Evolutionary conservation across 2,329 filamentous ascomycete genomes (phyloP).

Genomic region (Ascochyta lentis): DNA sequence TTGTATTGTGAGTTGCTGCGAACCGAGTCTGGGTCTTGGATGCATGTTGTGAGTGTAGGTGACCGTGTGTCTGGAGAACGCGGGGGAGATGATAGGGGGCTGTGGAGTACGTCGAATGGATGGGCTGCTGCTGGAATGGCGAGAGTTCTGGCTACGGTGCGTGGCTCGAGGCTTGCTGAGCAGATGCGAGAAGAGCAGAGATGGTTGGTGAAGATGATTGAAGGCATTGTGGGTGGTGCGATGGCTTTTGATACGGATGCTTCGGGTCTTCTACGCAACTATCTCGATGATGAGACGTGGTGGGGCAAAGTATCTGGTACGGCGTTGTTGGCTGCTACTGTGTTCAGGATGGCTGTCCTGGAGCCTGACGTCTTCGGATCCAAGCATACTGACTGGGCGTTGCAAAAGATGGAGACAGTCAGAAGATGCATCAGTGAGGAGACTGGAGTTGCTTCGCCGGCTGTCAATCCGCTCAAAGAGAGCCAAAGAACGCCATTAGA

Average conservation of each 20-base stretch:
- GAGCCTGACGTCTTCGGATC: slow-evolving; percentile 47
- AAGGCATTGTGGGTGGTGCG: slow-evolving; percentile 48
- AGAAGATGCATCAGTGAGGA: slow-evolving; percentile 43
- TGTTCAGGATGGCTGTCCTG: slow-evolving; percentile 55
- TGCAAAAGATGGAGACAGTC: slow-evolving; percentile 50
- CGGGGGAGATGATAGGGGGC: slow-evolving; percentile 40
- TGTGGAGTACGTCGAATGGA: slow-evolving; percentile 59
- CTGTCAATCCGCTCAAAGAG: slow-evolving; percentile 53
- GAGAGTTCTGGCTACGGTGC: slow-evolving; percentile 55
- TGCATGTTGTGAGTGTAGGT: slow-evolving; percentile 53
- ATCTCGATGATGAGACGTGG: slow-evolving; percentile 54
- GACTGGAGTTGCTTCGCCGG: slow-evolving; percentile 50
- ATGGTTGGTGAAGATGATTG: slow-evolving; percentile 43
- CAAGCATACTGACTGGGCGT: slow-evolving; percentile 53
- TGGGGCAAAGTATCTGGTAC: slow-evolving; percentile 59
- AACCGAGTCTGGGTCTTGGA: slow-evolving; percentile 48
- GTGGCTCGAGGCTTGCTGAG: slow-evolving; percentile 34
- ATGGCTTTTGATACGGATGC: slow-evolving; percentile 44
- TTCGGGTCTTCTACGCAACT: slow-evolving; percentile 55
- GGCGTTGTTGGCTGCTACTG: slow-evolving; percentile 53
- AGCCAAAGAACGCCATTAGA: slow-evolving; percentile 35
- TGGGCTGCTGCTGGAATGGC: slow-evolving; percentile 58
- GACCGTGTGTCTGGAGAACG: neutral
- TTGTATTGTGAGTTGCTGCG: slow-evolving; percentile 53
- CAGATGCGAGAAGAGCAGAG: slow-evolving; percentile 27